These are phyloP conservation scores for Ogataea nakhonphanomensis DNA, from an alignment of 805 yeast genomes.

Conservation along the genomic window DNA sequence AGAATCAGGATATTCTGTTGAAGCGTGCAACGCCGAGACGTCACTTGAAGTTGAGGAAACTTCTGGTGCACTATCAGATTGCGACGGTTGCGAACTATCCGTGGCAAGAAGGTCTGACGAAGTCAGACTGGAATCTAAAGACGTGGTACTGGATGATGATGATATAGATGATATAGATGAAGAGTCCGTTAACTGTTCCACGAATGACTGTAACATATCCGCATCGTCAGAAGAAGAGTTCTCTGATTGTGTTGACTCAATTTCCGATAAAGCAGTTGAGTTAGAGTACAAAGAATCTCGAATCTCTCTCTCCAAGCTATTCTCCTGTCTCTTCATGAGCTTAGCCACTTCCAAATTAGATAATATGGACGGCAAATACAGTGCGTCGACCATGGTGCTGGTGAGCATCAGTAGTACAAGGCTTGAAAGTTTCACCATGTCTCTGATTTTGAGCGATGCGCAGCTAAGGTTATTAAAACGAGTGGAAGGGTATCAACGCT, in stretches of 20 bases:
- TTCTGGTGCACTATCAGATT: too few relatives aligned
- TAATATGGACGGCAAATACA: slow-evolving; percentile 10
- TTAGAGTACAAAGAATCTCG: background rate
- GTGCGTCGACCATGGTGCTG: slow-evolving; percentile 1
- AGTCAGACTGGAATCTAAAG: background rate
- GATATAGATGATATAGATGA: background rate
- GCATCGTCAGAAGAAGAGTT: background rate
- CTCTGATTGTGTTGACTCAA: background rate
- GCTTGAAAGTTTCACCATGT: slow-evolving; percentile 3
- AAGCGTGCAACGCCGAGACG: background rate
- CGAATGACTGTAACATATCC: too few relatives aligned
- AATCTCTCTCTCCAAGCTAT: background rate
- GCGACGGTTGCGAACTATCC: too few relatives aligned
- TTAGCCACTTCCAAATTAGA: slow-evolving; percentile 5
- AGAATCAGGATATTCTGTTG: background rate
- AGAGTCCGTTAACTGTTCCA: background rate
- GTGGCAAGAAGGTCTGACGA: background rate
- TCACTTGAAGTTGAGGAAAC: background rate
- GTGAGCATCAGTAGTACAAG: slow-evolving; percentile 1
- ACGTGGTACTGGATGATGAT: background rate
- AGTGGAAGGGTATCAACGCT: slow-evolving; percentile 9
- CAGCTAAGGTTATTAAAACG: slow-evolving; percentile 1
- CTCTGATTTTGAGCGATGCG: background rate
- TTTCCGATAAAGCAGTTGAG: background rate
- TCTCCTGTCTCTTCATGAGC: slow-evolving; percentile 10